A percentile compares a stretch with the other conserved stretches of the same genome.
Evolutionary conservation across 257 asterid species (phyloP).

Genomic region (Solanum neorickii): DNA sequence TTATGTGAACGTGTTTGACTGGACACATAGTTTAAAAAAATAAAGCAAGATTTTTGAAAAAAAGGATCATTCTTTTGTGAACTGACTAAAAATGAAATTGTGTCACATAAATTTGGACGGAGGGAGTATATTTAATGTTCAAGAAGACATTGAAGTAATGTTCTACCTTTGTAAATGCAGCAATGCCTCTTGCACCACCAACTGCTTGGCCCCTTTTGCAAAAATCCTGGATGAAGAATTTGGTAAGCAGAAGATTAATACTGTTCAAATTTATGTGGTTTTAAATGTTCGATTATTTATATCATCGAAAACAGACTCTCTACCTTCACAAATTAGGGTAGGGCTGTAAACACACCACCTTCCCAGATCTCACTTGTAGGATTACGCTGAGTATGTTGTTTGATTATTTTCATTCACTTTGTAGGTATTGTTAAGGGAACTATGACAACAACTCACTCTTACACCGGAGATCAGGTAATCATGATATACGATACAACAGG

Average conservation of each 20-base stretch:
- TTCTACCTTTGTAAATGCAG: slow-evolving; percentile 22
- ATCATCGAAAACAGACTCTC: background rate
- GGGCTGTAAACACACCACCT: background rate
- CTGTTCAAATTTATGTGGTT: background rate
- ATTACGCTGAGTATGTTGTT: background rate
- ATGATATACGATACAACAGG: background rate
- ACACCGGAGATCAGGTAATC: slow-evolving; percentile 92
- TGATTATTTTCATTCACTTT: background rate
- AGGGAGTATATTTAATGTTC: background rate
- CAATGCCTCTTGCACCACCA: slow-evolving; percentile 96
- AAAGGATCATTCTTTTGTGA: background rate
- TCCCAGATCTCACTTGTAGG: background rate
- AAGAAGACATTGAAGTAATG: background rate
- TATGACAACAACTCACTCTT: slow-evolving; percentile 95
- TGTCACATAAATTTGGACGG: background rate
- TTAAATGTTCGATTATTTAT: background rate
- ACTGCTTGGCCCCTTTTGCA: slow-evolving; percentile 91
- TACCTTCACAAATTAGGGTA: background rate
- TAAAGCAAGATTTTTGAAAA: background rate
- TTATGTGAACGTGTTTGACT: background rate
- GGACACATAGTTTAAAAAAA: background rate
- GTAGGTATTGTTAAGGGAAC: slow-evolving; percentile 94
- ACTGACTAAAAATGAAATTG: background rate
- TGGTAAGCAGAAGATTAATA: slow-evolving; percentile 26
- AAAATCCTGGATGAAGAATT: slow-evolving; percentile 81